Conservation (phyloP, 768 basidiomycete genomes). For the Calocybe indica region DNA sequence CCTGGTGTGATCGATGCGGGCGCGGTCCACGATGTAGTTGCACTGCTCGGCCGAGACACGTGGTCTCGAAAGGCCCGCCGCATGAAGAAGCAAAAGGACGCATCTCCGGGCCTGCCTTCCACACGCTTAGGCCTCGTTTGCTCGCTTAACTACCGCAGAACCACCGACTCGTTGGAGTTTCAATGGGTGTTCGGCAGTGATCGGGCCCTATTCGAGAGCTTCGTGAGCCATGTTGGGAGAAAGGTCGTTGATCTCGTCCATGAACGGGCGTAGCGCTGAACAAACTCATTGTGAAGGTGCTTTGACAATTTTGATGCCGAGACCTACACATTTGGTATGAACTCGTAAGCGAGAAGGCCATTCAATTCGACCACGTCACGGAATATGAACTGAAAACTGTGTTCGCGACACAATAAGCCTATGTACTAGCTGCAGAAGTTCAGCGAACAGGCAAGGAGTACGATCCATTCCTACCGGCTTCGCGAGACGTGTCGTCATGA, state of each 20-base stretch:
- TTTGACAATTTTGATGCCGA: too few species aligned
- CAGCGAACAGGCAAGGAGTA: too few species aligned
- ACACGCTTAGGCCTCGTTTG: slow-evolving; percentile 6
- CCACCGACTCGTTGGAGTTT: slow-evolving; percentile 30
- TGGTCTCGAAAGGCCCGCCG: slow-evolving; percentile 70
- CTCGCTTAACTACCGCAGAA: slow-evolving; percentile 9
- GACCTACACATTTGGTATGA: too few species aligned
- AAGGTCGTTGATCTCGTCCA: slow-evolving; percentile 25
- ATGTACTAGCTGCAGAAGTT: too few species aligned
- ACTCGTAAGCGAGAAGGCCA: too few species aligned
- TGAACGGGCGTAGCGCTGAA: too few species aligned
- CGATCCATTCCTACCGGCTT: too few species aligned
- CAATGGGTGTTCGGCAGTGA: slow-evolving; percentile 63
- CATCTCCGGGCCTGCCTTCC: slow-evolving; percentile 3
- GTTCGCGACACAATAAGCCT: too few species aligned
- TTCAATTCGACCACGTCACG: too few species aligned
- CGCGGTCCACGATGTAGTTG: slow-evolving; percentile 8
- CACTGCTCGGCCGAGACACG: slow-evolving; percentile 35
- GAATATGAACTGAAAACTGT: too few species aligned
- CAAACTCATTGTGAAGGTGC: too few species aligned
- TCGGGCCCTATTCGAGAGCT: slow-evolving; percentile 55
- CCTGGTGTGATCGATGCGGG: not conserved
- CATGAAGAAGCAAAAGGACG: not conserved
- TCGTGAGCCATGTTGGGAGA: slow-evolving; percentile 57
- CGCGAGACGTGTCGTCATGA: too few species aligned